Conservation (phyloP, 495 filamentous ascomycete species). For the Xylaria venustula region DNA sequence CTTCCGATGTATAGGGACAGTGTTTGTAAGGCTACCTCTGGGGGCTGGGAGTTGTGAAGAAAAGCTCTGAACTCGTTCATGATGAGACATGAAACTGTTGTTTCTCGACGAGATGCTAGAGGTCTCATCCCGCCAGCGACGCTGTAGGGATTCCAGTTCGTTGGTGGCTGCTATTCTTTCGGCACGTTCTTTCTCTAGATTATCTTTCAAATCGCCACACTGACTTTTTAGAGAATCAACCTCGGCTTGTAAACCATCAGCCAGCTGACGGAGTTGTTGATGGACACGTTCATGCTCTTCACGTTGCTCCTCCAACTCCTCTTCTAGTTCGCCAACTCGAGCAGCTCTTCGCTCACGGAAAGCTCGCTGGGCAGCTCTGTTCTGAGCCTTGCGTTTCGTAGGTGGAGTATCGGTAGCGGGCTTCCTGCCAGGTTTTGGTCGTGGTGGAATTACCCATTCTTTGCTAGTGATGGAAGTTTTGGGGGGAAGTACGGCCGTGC, state of each 20-base stretch:
- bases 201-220: slow-evolving; percentile 41
- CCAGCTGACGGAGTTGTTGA: slow-evolving; percentile 43
- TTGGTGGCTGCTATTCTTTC: slow-evolving; percentile 22
- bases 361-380: slow-evolving; percentile 85
- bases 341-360: slow-evolving; percentile 87
- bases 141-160: slow-evolving; percentile 25
- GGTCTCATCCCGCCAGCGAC: slow-evolving; percentile 20
- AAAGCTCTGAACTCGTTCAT: slow-evolving; percentile 17
- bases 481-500: slow-evolving; percentile 25
- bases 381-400: slow-evolving; percentile 90
- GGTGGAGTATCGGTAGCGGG: slow-evolving; percentile 88
- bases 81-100: slow-evolving; percentile 21
- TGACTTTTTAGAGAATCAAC: slow-evolving; percentile 40
- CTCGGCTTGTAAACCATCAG: slow-evolving; percentile 45
- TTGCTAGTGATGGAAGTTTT: slow-evolving; percentile 63
- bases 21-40: slow-evolving; percentile 26
- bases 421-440: slow-evolving; percentile 90
- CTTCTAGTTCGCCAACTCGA: slow-evolving; percentile 81
- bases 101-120: slow-evolving; percentile 24
- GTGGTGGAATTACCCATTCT: slow-evolving; percentile 86
- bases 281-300: slow-evolving; percentile 48
- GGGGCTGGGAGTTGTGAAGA: slow-evolving; percentile 18
- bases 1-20: slow-evolving; percentile 31
- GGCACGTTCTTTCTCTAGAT: slow-evolving; percentile 42
- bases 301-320: slow-evolving; percentile 68